Percentiles rank a stretch among this genome's conserved stretches.
These are phyloP conservation scores for Leishmania aethiopica DNA, from an alignment of 208 protist species.

Conservation along the genomic window DNA sequence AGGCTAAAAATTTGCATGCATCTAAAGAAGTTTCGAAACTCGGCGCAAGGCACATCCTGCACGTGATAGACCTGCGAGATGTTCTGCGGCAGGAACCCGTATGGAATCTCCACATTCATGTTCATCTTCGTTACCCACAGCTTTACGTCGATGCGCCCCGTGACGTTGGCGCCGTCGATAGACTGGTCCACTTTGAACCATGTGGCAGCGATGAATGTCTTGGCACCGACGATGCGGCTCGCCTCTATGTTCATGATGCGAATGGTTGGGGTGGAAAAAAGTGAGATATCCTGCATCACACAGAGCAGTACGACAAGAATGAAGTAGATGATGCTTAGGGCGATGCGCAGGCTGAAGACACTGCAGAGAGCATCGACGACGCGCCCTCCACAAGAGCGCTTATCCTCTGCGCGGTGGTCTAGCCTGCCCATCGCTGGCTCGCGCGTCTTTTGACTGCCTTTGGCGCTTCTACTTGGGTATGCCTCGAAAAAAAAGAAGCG, in stretches of 20 bases:
- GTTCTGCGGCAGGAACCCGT: slow-evolving; percentile 30
- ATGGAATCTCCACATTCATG: slow-evolving; percentile 40
- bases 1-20: slow-evolving; percentile 43
- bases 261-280: slow-evolving; percentile 40
- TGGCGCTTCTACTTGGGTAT: not conserved
- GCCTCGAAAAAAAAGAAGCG: not conserved
- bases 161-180: slow-evolving; percentile 48
- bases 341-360: slow-evolving; percentile 28
- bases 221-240: slow-evolving; percentile 28
- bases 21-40: slow-evolving; percentile 39
- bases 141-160: slow-evolving; percentile 16
- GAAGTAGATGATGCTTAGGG: slow-evolving; percentile 38
- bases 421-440: slow-evolving; percentile 1
- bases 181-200: slow-evolving; percentile 27
- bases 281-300: slow-evolving; percentile 25
- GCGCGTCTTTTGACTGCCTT: not conserved
- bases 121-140: slow-evolving; percentile 34
- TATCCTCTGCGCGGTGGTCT: not conserved
- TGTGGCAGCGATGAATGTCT: not conserved
- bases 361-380: slow-evolving; percentile 5
- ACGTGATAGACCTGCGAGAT: slow-evolving; percentile 44
- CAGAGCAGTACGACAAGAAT: slow-evolving; percentile 32
- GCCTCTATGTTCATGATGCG: slow-evolving; percentile 30
- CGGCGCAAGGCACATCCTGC: slow-evolving; percentile 55
- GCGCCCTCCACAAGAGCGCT: not conserved